These are phyloP conservation scores for Russula sp. DNA, from an alignment of 768 basidiomycete genomes.

Conservation along the genomic window DNA sequence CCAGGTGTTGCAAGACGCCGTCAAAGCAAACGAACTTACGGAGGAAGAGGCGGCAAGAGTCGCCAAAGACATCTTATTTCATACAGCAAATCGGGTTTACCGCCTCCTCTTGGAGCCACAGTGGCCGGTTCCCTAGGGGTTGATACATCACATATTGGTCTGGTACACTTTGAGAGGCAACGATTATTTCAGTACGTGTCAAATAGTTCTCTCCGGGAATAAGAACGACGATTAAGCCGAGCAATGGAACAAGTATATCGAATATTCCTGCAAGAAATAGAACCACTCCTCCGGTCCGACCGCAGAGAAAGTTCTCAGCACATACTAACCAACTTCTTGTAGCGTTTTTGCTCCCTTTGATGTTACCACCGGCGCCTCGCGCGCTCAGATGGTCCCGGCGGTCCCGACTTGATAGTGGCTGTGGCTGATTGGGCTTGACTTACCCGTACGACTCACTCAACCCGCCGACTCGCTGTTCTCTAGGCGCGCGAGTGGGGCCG, in stretches of 20 bases:
- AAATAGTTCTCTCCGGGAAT: not conserved
- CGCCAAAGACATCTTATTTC: slow-evolving; percentile 57
- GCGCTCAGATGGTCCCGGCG: not conserved
- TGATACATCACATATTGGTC: not conserved
- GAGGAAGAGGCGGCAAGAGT: slow-evolving; percentile 54
- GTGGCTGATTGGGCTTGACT: not conserved
- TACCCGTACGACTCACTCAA: not conserved
- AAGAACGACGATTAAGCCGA: too few relatives aligned
- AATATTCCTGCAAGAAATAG: not conserved
- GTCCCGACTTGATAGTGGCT: not conserved
- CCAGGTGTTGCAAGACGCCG: slow-evolving; percentile 56
- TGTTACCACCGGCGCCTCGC: not conserved
- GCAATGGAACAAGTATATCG: too few relatives aligned
- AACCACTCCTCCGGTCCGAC: not conserved
- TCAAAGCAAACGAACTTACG: slow-evolving; percentile 49
- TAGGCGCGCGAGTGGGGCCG: not conserved
- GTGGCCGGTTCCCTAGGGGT: too few relatives aligned
- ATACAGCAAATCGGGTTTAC: slow-evolving; percentile 66
- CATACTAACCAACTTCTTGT: too few relatives aligned
- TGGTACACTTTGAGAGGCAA: not conserved
- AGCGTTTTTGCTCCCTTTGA: not conserved
- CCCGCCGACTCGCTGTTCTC: not conserved
- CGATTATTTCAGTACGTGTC: not conserved
- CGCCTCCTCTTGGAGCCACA: slow-evolving; percentile 47
- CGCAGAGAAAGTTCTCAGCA: not conserved